Evolutionary conservation across 306 rosid species (phyloP).

Genomic region (Rosa rugosa): DNA sequence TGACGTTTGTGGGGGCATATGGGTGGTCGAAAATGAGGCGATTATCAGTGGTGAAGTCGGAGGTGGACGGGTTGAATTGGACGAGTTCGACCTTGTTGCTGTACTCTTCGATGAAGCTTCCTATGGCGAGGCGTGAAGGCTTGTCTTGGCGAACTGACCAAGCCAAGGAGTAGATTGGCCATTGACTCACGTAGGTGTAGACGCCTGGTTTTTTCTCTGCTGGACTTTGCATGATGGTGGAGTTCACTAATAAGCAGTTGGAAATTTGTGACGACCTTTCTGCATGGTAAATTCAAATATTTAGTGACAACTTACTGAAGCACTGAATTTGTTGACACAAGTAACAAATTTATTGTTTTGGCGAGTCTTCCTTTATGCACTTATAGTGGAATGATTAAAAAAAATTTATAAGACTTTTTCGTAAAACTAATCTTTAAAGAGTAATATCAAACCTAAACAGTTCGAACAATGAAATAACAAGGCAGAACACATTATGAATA

Average conservation of each 20-base stretch:
- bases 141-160: conserved; percentile 63
- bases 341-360: neutral
- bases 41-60: conserved; percentile 42
- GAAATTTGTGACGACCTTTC: neutral
- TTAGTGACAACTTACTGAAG: neutral
- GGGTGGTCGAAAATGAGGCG: conserved; percentile 60
- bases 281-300: neutral
- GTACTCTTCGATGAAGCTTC: conserved; percentile 56
- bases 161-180: conserved; percentile 56
- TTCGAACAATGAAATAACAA: too few relatives aligned
- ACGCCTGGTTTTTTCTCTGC: conserved; percentile 40
- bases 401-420: too few relatives aligned
- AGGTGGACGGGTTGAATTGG: conserved; percentile 45
- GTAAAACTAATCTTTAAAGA: too few relatives aligned
- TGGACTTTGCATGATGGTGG: conserved; percentile 37
- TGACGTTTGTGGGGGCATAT: conserved; percentile 61
- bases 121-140: conserved; percentile 51
- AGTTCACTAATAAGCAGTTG: neutral
- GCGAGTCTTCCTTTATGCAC: neutral
- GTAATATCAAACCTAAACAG: too few relatives aligned
- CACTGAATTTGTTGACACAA: neutral
- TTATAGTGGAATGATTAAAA: too few relatives aligned
- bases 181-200: conserved; percentile 48
- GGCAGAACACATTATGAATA: too few relatives aligned
- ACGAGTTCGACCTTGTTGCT: conserved; percentile 66